Percentiles rank a stretch among this genome's conserved stretches.
phyloP scores from a whole-genome alignment of 306 rosid genomes.

The Argentina anserina region DNA sequence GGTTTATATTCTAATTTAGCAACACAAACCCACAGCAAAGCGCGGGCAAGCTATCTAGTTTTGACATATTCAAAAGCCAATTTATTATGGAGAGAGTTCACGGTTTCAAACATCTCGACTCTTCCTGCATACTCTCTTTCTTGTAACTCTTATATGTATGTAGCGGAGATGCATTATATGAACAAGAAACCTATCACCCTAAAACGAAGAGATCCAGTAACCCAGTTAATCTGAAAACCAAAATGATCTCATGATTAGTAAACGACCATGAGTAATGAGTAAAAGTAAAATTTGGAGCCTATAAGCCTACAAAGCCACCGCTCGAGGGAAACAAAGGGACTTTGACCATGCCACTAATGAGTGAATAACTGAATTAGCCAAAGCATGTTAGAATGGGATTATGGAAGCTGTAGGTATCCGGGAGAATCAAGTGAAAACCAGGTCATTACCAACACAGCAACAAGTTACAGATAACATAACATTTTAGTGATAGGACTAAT shows the following conservation, averaged over 20 bases:
- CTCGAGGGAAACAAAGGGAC: background rate
- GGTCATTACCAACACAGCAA: background rate
- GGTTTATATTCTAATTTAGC: too few relatives aligned
- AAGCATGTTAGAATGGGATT: too few relatives aligned
- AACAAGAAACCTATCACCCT: background rate
- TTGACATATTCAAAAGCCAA: background rate
- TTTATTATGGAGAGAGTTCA: background rate
- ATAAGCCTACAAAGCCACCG: background rate
- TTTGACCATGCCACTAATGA: background rate
- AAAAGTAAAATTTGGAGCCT: background rate
- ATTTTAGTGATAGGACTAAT: background rate
- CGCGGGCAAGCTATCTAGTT: too few relatives aligned
- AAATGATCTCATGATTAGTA: background rate
- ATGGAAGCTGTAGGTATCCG: background rate
- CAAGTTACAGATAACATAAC: background rate
- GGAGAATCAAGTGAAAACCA: background rate
- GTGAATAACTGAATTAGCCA: background rate
- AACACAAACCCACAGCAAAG: too few relatives aligned
- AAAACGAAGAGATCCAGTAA: background rate
- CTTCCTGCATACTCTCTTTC: too few relatives aligned
- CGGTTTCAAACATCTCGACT: background rate
- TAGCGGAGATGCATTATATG: background rate
- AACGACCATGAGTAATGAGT: background rate
- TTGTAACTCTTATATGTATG: background rate
- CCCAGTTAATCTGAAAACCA: background rate